Evolutionary conservation across 1,284 basidiomycete species (phyloP).

Genomic region (Thelephora terrestris): DNA sequence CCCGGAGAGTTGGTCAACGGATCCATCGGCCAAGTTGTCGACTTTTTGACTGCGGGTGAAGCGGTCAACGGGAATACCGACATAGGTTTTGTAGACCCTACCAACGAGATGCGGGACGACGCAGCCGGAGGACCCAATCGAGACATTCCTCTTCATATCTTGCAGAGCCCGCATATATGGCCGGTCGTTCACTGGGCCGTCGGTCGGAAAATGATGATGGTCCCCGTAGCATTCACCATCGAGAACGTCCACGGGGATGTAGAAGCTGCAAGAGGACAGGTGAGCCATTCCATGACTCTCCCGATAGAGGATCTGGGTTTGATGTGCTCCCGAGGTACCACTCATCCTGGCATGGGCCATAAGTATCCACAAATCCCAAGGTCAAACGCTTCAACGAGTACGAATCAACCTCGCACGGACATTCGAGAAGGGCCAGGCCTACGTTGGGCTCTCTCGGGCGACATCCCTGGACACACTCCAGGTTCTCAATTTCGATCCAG

Average conservation of each 20-base stretch:
- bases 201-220: conserved; percentile 33
- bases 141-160: not conserved
- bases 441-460: conserved; percentile 61
- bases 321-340: conserved; percentile 41
- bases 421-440: conserved; percentile 79
- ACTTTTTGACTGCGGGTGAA: conserved; percentile 44
- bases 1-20: conserved; percentile 76
- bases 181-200: conserved; percentile 47
- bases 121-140: not conserved
- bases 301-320: not conserved
- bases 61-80: conserved; percentile 31
- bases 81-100: conserved; percentile 18
- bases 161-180: conserved; percentile 26
- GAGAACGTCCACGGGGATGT: conserved; percentile 40
- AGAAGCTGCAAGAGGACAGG: conserved; percentile 47
- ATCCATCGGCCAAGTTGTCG: conserved; percentile 73
- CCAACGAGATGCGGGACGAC: too few species aligned
- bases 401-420: conserved; percentile 53
- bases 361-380: conserved; percentile 83
- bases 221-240: conserved; percentile 47
- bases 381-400: conserved; percentile 73
- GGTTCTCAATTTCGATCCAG: conserved; percentile 44
- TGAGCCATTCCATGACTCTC: conserved; percentile 11
- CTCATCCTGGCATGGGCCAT: conserved; percentile 76
- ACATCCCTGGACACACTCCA: conserved; percentile 55